phyloP scores from a whole-genome alignment of 768 basidiomycete genomes.

The Phallus indusiatus region DNA sequence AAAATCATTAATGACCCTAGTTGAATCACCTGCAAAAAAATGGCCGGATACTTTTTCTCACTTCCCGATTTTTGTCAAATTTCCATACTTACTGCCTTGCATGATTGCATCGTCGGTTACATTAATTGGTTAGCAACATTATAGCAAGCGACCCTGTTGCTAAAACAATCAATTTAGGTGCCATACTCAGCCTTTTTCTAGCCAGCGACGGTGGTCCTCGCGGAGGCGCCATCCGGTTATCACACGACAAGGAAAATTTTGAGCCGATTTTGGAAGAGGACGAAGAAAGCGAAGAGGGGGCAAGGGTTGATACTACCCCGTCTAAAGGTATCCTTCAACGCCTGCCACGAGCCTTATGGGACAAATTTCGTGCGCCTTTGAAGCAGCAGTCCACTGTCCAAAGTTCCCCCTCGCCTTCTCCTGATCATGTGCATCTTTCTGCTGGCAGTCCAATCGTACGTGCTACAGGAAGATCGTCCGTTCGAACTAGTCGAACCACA shows the following conservation, averaged over 20 bases:
- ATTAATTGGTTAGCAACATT: slow-evolving; percentile 41
- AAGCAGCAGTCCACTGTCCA: slow-evolving; percentile 44
- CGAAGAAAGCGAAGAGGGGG: slow-evolving; percentile 30
- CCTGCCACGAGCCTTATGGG: slow-evolving; percentile 16
- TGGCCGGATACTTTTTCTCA: slow-evolving; percentile 71
- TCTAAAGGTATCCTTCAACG: slow-evolving; percentile 23
- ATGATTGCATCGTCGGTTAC: slow-evolving; percentile 69
- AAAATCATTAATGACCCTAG: slow-evolving; percentile 26
- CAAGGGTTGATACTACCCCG: slow-evolving; percentile 54
- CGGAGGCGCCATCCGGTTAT: slow-evolving; percentile 74
- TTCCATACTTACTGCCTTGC: slow-evolving; percentile 90
- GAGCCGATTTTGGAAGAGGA: slow-evolving; percentile 14
- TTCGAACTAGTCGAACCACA: slow-evolving; percentile 47
- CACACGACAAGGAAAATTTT: slow-evolving; percentile 54
- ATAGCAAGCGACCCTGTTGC: neutral
- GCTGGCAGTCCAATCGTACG: slow-evolving; percentile 26
- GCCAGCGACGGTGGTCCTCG: slow-evolving; percentile 86
- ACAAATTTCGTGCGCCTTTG: slow-evolving; percentile 7
- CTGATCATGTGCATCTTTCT: slow-evolving; percentile 34
- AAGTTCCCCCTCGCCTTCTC: slow-evolving; percentile 22
- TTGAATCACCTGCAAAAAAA: slow-evolving; percentile 77
- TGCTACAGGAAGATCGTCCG: slow-evolving; percentile 33
- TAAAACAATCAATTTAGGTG: slow-evolving; percentile 41
- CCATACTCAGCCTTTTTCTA: slow-evolving; percentile 80
- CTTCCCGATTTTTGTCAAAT: slow-evolving; percentile 57